Evolutionary conservation across 2,329 filamentous ascomycete species (phyloP), one percentile per base, ranked within the genome.

Genomic region (Arthroderma sp.): DNA sequence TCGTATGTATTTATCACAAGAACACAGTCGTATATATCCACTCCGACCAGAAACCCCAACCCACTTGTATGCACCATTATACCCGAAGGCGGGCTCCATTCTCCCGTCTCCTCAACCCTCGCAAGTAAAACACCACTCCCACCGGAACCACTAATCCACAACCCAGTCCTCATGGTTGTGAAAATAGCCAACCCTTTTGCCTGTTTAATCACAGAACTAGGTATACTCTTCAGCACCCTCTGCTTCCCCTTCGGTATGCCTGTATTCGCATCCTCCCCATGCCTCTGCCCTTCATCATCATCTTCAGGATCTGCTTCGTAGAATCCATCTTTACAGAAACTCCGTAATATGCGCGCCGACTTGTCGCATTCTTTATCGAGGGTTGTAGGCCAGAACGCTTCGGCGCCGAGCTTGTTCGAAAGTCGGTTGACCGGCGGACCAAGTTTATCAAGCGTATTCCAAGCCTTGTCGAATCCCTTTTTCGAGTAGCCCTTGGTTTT

Each of bases 1-100:
- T 85, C 75, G 38, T 84, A 78, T 38, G 83, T 87, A 66, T 94
- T 95, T 59, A 95, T 88, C 32, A 95, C 83, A 6, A 95, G 75
- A 9, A 96, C 83, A 58, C 88, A 94, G 62, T 96, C 89, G 69
- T 95, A 96, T 30, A 95, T 87, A 59, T 96, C 89, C 36, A 94
- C 83, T 2, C 88, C 89, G 4, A 88, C 81, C 43, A 94, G 75
- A 58, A 96, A 95, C 32, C 87, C 89, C 31, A 95, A 73, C 1
- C 83, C 86, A 1, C 86, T 78, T 0, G 89, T 94, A 59, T 96
- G 89, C 39, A 94, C 73, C 68, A 94, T 76, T 52, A 96, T 87
- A 40, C 85, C 88, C 0, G 86, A 93, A 0, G 89, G 89, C 6
- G 87, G 84, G 51, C 86, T 91, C 88, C 88, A 95, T 51, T 80